phyloP scores from a whole-genome alignment of 768 basidiomycete species.

The Suillus subluteus region DNA sequence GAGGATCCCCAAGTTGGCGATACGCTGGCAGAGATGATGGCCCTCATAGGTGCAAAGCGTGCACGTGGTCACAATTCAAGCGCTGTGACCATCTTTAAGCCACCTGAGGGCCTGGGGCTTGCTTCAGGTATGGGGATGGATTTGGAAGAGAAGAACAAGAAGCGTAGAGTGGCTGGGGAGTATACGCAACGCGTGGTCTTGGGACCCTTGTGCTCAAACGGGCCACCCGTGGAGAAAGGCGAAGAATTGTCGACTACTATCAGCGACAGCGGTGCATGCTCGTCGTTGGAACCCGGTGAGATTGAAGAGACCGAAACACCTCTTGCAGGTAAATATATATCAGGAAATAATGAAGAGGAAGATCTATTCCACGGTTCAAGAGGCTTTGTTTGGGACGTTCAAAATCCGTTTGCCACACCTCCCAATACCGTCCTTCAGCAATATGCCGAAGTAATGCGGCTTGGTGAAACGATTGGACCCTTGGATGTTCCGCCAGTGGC shows the following conservation, averaged over 20 bases:
- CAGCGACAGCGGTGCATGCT: slow-evolving; percentile 9
- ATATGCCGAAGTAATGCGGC: slow-evolving; percentile 4
- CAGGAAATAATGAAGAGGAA: neutral
- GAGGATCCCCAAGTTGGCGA: neutral
- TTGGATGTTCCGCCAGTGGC: slow-evolving; percentile 4
- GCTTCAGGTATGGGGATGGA: slow-evolving; percentile 10
- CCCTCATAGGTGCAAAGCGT: slow-evolving; percentile 15
- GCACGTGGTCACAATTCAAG: slow-evolving; percentile 10
- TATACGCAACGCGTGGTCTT: slow-evolving; percentile 10
- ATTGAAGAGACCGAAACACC: slow-evolving; percentile 11
- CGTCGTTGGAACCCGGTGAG: slow-evolving; percentile 7
- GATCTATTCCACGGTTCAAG: neutral
- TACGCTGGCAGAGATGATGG: slow-evolving; percentile 15
- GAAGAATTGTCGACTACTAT: slow-evolving; percentile 3
- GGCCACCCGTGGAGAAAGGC: neutral
- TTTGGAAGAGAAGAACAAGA: slow-evolving; percentile 9
- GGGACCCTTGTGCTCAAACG: neutral
- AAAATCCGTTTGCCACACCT: slow-evolving; percentile 19
- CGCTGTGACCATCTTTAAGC: slow-evolving; percentile 10
- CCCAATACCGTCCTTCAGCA: slow-evolving; percentile 3
- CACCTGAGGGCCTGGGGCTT: slow-evolving; percentile 11
- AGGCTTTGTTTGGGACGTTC: slow-evolving; percentile 22
- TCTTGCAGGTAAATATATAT: neutral
- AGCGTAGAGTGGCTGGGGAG: slow-evolving; percentile 1
- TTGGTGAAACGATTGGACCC: slow-evolving; percentile 6